Percentiles rank a stretch among this genome's conserved stretches.
Conservation (phyloP, 495 filamentous ascomycete genomes). For the Penicillium coprophilum region DNA sequence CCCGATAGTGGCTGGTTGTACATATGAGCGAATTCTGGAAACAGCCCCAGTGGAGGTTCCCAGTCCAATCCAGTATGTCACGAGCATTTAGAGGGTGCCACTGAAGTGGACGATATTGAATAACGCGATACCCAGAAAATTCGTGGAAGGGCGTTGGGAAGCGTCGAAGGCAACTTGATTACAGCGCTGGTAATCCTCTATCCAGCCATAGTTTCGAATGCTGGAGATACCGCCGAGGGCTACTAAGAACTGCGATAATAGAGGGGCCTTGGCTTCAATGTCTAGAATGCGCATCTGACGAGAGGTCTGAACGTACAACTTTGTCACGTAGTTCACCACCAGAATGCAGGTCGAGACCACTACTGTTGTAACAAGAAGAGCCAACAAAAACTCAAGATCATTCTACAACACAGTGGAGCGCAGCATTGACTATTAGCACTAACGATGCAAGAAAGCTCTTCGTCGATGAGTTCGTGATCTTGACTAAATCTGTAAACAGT, state of each 20-base stretch:
- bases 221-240: slow-evolving; percentile 64
- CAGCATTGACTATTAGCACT: slow-evolving; percentile 16
- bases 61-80: slow-evolving; percentile 28
- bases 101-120: slow-evolving; percentile 37
- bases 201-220: slow-evolving; percentile 70
- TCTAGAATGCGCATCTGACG: slow-evolving; percentile 59
- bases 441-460: slow-evolving; percentile 36
- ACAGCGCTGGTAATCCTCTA: slow-evolving; percentile 53
- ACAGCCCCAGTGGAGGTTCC: slow-evolving; percentile 37
- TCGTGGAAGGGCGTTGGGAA: slow-evolving; percentile 44
- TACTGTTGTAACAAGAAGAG: slow-evolving; percentile 21
- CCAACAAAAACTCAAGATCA: slow-evolving; percentile 23
- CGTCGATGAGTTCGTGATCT: slow-evolving; percentile 51
- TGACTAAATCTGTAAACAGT: slow-evolving; percentile 24
- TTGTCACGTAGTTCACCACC: slow-evolving; percentile 23
- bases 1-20: slow-evolving; percentile 19
- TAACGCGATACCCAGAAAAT: slow-evolving; percentile 31
- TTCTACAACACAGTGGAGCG: slow-evolving; percentile 18
- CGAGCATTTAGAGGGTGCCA: slow-evolving; percentile 21
- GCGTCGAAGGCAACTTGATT: slow-evolving; percentile 61
- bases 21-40: slow-evolving; percentile 26
- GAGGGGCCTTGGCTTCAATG: slow-evolving; percentile 56
- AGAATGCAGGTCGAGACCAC: slow-evolving; percentile 22
- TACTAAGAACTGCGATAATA: slow-evolving; percentile 72
- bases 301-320: slow-evolving; percentile 35